These are phyloP conservation scores for Millerago galiae DNA, from an alignment of 805 yeast species.

Conservation along the genomic window DNA sequence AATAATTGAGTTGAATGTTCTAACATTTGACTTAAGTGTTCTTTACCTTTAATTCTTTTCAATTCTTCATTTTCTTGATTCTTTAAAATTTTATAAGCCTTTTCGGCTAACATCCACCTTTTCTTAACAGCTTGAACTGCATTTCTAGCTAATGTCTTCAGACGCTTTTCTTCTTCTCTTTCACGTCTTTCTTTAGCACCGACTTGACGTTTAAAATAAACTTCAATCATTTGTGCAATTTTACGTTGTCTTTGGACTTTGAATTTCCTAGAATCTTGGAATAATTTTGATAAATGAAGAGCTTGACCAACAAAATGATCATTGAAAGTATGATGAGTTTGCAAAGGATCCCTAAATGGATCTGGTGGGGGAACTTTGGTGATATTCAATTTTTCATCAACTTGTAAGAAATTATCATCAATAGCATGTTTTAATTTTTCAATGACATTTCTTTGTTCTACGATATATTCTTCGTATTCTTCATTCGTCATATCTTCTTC, in stretches of 20 bases:
- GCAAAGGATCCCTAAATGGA: conserved; percentile 43
- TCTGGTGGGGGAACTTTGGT: conserved; percentile 35
- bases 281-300: conserved; percentile 57
- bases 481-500: conserved; percentile 55
- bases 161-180: conserved; percentile 67
- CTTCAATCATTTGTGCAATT: conserved; percentile 77
- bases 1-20: conserved; percentile 87
- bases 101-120: conserved; percentile 87
- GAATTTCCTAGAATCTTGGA: conserved; percentile 56
- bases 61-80: conserved; percentile 74
- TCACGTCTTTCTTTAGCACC: conserved; percentile 84
- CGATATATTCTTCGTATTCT: conserved; percentile 55
- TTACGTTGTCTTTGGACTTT: conserved; percentile 65
- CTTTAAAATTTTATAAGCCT: conserved; percentile 67
- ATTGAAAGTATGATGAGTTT: conserved; percentile 43
- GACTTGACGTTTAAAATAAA: conserved; percentile 75
- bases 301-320: conserved; percentile 81
- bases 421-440: conserved; percentile 42
- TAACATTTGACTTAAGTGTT: conserved; percentile 78
- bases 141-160: conserved; percentile 66
- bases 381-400: conserved; percentile 38
- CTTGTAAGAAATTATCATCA: conserved; percentile 33
- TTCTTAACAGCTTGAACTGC: conserved; percentile 81
- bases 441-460: conserved; percentile 42
- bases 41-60: conserved; percentile 75